A percentile compares a stretch with the other conserved stretches of the same genome.
phyloP scores from a whole-genome alignment of 2,329 filamentous ascomycete genomes.

The Penicillium sp. region DNA sequence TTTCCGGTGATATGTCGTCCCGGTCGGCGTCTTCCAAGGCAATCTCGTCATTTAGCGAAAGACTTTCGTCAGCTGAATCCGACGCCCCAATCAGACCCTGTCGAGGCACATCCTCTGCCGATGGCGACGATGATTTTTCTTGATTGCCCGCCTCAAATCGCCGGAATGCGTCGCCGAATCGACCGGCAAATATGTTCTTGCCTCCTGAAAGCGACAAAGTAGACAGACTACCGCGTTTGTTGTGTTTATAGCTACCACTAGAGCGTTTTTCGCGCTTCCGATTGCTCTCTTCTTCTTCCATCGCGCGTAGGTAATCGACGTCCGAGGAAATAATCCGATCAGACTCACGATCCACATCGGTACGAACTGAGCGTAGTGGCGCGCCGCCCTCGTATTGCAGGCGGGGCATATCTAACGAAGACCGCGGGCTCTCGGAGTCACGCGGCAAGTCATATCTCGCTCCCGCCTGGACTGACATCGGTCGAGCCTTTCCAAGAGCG shows the following conservation, averaged over 20 bases:
- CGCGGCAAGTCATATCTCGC: constrained; percentile 79
- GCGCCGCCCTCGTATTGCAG: constrained; percentile 39
- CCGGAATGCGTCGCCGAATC: constrained; percentile 92
- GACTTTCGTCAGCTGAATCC: constrained; percentile 60
- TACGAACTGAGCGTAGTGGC: constrained; percentile 35
- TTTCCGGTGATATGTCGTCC: constrained; percentile 78
- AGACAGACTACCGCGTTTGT: constrained; percentile 71
- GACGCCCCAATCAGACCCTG: constrained; percentile 70
- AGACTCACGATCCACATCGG: constrained; percentile 36
- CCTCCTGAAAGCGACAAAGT: constrained; percentile 68
- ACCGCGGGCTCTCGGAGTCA: constrained; percentile 65
- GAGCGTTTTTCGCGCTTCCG: constrained; percentile 56
- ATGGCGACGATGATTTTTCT: constrained; percentile 37
- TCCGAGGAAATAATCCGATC: constrained; percentile 67
- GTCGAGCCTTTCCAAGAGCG: constrained; percentile 66
- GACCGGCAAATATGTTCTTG: constrained; percentile 80
- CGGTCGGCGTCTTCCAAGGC: constrained; percentile 65
- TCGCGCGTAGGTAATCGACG: constrained; percentile 75
- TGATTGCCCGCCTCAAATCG: constrained; percentile 69
- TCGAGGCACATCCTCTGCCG: constrained; percentile 47
- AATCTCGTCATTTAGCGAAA: constrained; percentile 18
- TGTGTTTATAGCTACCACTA: constrained; percentile 60
- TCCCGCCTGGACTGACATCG: constrained; percentile 79
- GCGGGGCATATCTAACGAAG: constrained; percentile 37
- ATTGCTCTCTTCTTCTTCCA: constrained; percentile 65